Conservation (phyloP, 169 alveolate species). For the Fabrea salina region DNA sequence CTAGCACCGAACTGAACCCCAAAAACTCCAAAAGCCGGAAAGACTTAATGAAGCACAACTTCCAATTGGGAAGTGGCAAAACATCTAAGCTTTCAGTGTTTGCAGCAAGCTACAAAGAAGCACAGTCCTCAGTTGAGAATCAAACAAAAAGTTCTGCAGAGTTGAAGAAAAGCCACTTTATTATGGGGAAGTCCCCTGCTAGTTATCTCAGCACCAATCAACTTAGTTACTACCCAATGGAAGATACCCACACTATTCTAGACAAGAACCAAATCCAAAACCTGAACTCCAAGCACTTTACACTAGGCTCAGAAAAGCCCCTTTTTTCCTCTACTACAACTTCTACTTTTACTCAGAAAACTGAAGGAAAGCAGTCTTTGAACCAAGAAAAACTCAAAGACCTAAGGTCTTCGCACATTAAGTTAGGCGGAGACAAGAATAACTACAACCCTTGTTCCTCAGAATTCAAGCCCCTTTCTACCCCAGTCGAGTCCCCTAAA, state of each 20-base stretch:
- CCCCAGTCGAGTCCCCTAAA: neutral
- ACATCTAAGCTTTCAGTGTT: neutral
- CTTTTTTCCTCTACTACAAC: neutral
- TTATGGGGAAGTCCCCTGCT: neutral
- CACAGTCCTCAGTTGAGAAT: neutral
- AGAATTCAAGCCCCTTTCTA: neutral
- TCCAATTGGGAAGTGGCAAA: slow-evolving; percentile 14
- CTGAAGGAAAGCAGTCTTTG: neutral
- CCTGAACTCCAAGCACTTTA: neutral
- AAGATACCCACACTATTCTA: neutral
- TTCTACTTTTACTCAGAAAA: neutral
- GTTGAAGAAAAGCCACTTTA: slow-evolving; percentile 21
- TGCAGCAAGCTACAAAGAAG: neutral
- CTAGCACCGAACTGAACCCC: neutral
- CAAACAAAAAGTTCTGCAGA: neutral
- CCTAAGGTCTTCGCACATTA: slow-evolving; percentile 24
- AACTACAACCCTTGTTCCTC: neutral
- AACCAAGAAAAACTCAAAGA: slow-evolving; percentile 14
- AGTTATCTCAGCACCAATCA: neutral
- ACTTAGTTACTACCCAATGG: neutral
- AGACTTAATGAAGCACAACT: slow-evolving; percentile 19
- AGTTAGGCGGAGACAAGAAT: neutral
- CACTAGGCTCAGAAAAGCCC: neutral
- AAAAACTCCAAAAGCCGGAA: neutral
- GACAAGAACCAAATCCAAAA: neutral